Base-by-base conservation (phyloP, 805 yeast species). In the Pachysolen tannophilus region DNA sequence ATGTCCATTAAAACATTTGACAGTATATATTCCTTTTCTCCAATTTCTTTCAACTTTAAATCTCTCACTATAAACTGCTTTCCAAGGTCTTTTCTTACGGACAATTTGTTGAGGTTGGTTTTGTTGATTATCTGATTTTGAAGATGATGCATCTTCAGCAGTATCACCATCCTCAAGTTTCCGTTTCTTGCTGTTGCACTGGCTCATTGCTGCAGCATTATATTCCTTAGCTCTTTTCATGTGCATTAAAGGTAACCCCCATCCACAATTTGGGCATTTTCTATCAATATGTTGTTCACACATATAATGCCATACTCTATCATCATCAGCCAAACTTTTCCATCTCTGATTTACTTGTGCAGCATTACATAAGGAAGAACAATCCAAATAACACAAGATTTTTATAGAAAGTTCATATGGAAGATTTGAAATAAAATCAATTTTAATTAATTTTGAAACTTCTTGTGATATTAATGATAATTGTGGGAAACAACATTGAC, bases 251-350 rank as follows among this genome's bases (percentile, higher is more conserved):
- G 98, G 98, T 44, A 92, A 67, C 4, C 98, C 98, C 98, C 98
- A 92, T 11, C 98, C 98, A 61, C 98, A 92, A 52, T 85, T 85
- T 26, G 96, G 95, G 61, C 98, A 92, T 57, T 92, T 92, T 41
- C 94, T 71, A 60, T 92, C 98, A 37, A 92, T 92, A 57, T 92
- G 98, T 60, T 92, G 98, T 54, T 87, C 95, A 53, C 98, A 92
- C 87, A 92, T 81, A 46, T 90, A 88, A 54, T 90, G 92, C 98
- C 98, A 92, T 3, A 92, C 97, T 33, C 94, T 63, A 52, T 92
- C 97, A 53, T 90, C 97, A 56, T 92, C 96, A 2, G 98, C 97
- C 39, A 92, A 63, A 38, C 64, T 63, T 53, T 84, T 78, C 98
- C 98, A 92, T 34, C 72, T 75, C 35, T 76, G 73, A 21, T 88